These are phyloP conservation scores for Yarrowia keelungensis DNA, from an alignment of 805 yeast species.

Conservation along the genomic window DNA sequence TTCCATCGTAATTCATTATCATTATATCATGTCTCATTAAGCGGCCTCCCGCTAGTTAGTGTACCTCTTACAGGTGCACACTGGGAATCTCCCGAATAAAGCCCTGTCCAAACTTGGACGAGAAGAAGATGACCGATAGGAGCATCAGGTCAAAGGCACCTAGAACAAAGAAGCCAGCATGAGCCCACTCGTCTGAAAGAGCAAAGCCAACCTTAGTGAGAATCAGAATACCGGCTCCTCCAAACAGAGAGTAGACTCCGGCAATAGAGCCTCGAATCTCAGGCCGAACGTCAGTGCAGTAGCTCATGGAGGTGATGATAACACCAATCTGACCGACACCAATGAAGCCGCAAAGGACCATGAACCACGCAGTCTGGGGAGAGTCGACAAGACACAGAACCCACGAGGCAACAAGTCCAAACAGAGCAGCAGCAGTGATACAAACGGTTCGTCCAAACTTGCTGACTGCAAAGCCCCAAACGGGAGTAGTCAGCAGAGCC, in stretches of 20 bases:
- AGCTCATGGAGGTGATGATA: conserved; percentile 68
- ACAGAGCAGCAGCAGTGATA: conserved; percentile 45
- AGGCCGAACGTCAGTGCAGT: conserved; percentile 57
- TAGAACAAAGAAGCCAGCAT: conserved; percentile 65
- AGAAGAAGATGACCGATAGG: conserved; percentile 25
- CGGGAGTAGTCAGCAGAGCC: conserved; percentile 66
- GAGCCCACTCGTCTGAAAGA: conserved; percentile 62
- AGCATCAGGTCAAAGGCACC: conserved; percentile 52
- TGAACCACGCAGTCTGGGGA: conserved; percentile 20
- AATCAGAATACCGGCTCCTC: conserved; percentile 70
- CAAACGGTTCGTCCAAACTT: conserved; percentile 51
- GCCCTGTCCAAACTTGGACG: conserved; percentile 28
- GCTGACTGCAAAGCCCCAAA: conserved; percentile 68
- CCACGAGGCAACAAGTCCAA: conserved; percentile 44
- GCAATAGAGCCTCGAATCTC: conserved; percentile 66
- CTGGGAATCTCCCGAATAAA: conserved; percentile 31
- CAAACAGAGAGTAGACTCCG: conserved; percentile 72
- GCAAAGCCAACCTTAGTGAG: conserved; percentile 68
- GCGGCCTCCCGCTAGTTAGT: no score
- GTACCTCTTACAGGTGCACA: conserved; percentile 6
- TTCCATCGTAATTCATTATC: conserved; percentile 27
- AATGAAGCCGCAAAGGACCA: conserved; percentile 54
- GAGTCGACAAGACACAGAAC: conserved; percentile 50
- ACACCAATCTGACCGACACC: conserved; percentile 70
- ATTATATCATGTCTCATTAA: conserved; percentile 27